Conservation (phyloP, 805 yeast genomes). For the Naumovozyma baii region DNA sequence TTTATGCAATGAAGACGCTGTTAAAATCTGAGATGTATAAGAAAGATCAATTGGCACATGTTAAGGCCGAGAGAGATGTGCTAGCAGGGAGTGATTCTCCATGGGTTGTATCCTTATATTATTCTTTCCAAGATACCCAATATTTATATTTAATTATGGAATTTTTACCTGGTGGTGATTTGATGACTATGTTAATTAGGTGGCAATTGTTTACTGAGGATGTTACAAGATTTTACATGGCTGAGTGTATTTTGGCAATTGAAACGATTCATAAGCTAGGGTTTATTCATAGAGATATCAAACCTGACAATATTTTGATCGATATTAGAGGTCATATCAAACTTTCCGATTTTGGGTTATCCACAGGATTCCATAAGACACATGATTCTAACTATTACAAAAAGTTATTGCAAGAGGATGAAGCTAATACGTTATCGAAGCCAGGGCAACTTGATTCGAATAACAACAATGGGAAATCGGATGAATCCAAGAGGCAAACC, state of each 20-base stretch:
- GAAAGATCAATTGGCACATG: conserved; percentile 90
- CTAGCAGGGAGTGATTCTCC: conserved; percentile 86
- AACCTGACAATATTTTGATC: conserved; percentile 89
- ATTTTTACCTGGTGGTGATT: conserved; percentile 82
- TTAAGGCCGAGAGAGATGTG: conserved; percentile 92
- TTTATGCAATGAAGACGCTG: conserved; percentile 89
- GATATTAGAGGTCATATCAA: conserved; percentile 76
- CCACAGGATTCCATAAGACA: conserved; percentile 88
- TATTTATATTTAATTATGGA: conserved; percentile 86
- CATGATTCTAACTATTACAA: conserved; percentile 84
- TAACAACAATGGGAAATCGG: conserved; percentile 9
- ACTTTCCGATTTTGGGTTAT: conserved; percentile 78
- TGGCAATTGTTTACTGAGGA: conserved; percentile 93
- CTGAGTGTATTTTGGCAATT: conserved; percentile 90
- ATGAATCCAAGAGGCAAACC: conserved; percentile 43
- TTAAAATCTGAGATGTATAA: conserved; percentile 88
- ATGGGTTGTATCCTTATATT: conserved; percentile 75
- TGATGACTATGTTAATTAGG: conserved; percentile 91
- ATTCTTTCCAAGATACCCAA: conserved; percentile 69
- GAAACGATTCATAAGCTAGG: conserved; percentile 91
- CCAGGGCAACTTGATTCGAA: conserved; percentile 26
- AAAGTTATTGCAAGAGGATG: conserved; percentile 65
- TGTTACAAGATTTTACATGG: conserved; percentile 86
- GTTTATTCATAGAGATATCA: conserved; percentile 92
- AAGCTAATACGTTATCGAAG: conserved; percentile 25